Percentiles rank a stretch among this genome's conserved stretches.
phyloP scores from a whole-genome alignment of 2,329 filamentous ascomycete genomes.

The Incumbomyces delicatus region DNA sequence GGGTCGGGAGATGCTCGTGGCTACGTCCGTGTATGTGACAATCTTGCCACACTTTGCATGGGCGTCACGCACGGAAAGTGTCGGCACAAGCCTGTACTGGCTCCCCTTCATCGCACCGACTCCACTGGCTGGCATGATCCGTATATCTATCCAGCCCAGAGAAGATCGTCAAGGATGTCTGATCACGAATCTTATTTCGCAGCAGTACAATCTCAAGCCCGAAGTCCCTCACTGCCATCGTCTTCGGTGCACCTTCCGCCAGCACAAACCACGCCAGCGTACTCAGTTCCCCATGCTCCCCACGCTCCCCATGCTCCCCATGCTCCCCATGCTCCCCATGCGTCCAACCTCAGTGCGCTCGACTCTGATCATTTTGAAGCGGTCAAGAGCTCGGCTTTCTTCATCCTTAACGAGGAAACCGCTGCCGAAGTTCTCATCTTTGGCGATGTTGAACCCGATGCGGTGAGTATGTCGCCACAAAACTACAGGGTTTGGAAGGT shows the following conservation, averaged over 20 bases:
- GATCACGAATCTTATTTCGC: constrained; percentile 20
- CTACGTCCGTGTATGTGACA: constrained; percentile 81
- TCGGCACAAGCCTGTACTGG: constrained; percentile 54
- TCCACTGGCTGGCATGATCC: constrained; percentile 36
- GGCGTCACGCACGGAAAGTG: constrained; percentile 84
- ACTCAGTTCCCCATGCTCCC: constrained; percentile 18
- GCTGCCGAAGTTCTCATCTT: constrained; percentile 80
- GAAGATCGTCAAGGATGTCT: constrained; percentile 21
- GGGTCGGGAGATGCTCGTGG: constrained; percentile 71
- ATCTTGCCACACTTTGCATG: constrained; percentile 79
- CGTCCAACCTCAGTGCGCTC: constrained; percentile 17
- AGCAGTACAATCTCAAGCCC: constrained; percentile 15
- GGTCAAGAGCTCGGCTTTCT: constrained; percentile 79
- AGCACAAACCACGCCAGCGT: constrained; percentile 14
- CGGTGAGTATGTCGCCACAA: constrained; percentile 67
- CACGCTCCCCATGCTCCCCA: no score
- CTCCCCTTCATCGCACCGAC: constrained; percentile 50
- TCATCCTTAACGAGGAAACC: constrained; percentile 66
- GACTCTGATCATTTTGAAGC: constrained; percentile 31
- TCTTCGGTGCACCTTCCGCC: constrained; percentile 8
- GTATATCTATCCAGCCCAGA: constrained; percentile 33
- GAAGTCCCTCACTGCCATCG: constrained; percentile 6
- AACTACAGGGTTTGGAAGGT: constrained; percentile 79
- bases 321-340: constrained; percentile 13
- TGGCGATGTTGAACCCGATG: constrained; percentile 90